phyloP scores from a whole-genome alignment of 108 stramenopile genomes.

The Chaetoceros tenuissimus region DNA sequence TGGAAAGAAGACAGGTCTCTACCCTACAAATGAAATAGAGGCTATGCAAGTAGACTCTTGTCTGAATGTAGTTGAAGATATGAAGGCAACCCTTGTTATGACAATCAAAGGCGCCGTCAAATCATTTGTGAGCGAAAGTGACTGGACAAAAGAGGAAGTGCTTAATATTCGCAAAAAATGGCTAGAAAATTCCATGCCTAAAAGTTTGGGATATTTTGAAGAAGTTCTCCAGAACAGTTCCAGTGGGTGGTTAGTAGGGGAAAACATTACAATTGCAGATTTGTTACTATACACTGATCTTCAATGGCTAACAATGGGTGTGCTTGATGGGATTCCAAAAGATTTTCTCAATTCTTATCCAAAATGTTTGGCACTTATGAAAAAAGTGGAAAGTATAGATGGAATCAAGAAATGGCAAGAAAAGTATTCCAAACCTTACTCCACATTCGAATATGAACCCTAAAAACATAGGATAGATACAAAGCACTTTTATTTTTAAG shows the following conservation, averaged over 20 bases:
- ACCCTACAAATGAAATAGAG: constrained; percentile 16
- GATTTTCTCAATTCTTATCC: constrained; percentile 25
- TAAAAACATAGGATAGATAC: too few relatives aligned
- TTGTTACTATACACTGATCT: constrained; percentile 20
- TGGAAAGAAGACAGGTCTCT: constrained; percentile 12
- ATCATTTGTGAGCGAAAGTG: constrained; percentile 13
- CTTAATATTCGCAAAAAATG: constrained; percentile 3
- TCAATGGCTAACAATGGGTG: constrained; percentile 1
- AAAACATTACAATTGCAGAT: constrained; percentile 24
- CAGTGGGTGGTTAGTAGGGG: constrained; percentile 31
- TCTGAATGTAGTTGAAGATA: constrained; percentile 23
- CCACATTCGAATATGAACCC: not conserved
- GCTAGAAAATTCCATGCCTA: not conserved
- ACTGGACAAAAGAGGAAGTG: constrained; percentile 6
- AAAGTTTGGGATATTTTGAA: constrained; percentile 17
- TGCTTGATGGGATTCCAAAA: constrained; percentile 11
- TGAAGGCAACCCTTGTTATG: constrained; percentile 13
- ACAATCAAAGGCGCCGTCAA: constrained; percentile 11
- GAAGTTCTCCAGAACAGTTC: constrained; percentile 8
- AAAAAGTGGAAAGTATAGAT: constrained; percentile 18
- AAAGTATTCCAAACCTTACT: not conserved
- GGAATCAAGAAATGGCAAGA: not conserved
- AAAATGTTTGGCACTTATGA: constrained; percentile 16
- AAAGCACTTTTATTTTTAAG: too few relatives aligned
- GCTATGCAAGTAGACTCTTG: constrained; percentile 20